phyloP scores from a whole-genome alignment of 164 flowering plant genomes.

The Sedum album region DNA sequence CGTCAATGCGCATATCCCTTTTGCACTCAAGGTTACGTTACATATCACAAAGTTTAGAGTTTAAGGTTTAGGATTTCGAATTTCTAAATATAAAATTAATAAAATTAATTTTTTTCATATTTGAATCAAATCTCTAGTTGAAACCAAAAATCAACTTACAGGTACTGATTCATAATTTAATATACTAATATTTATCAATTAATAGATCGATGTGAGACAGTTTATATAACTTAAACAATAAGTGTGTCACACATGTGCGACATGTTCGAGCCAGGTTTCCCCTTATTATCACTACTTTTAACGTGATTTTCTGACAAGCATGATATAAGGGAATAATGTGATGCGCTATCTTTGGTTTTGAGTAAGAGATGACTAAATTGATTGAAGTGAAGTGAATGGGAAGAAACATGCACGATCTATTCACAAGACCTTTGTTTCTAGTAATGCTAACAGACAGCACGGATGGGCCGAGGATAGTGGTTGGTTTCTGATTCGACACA shows the following conservation, averaged over 20 bases:
- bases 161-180: no score
- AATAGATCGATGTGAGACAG: no score
- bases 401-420: background rate
- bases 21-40: background rate
- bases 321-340: constrained; percentile 4
- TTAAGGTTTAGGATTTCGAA: no score
- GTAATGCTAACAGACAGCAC: constrained; percentile 1
- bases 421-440: background rate
- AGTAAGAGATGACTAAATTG: background rate
- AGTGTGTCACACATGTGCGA: no score
- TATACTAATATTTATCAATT: no score
- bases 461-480: background rate
- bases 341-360: background rate
- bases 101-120: no score
- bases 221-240: no score
- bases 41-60: background rate
- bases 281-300: background rate
- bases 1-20: background rate
- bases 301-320: constrained; percentile 2
- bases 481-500: background rate
- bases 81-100: no score
- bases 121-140: no score
- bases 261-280: background rate
- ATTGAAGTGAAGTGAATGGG: background rate
- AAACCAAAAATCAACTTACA: no score